Conservation (phyloP, 257 asterid genomes). For the Solanum virginianum region DNA sequence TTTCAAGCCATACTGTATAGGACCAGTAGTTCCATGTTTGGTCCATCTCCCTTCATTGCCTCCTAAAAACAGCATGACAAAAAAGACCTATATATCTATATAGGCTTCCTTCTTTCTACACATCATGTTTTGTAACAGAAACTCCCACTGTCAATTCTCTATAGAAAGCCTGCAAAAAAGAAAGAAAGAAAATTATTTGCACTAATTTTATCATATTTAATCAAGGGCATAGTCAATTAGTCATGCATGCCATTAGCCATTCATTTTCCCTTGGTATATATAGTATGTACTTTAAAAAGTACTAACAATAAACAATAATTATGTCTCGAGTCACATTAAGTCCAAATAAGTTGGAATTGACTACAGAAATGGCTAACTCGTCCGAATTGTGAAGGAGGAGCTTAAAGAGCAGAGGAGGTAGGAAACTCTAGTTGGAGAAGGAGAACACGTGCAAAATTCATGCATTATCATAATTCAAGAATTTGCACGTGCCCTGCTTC, state of each 20-base stretch:
- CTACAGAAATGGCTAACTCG: neutral
- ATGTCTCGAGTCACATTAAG: neutral
- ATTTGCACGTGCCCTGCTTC: constrained; percentile 92
- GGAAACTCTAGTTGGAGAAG: constrained; percentile 74
- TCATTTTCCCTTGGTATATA: neutral
- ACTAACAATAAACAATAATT: neutral
- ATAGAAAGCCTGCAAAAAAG: neutral
- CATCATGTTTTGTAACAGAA: neutral
- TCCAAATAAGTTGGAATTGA: neutral
- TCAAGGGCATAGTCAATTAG: neutral
- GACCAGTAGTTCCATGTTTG: neutral
- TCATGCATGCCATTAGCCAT: neutral
- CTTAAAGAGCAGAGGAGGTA: constrained; percentile 2
- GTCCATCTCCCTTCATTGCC: neutral
- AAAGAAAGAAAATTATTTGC: neutral
- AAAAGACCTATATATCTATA: neutral
- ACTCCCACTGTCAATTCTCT: neutral
- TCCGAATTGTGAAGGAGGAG: neutral
- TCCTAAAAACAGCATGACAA: neutral
- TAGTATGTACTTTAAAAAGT: neutral
- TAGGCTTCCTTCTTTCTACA: neutral
- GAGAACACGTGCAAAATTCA: constrained; percentile 68
- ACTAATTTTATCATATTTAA: neutral
- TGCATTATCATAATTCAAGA: neutral
- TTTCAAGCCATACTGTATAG: neutral